Percentiles rank a stretch among this genome's conserved stretches.
These are phyloP conservation scores for Aspergillus sclerotialis DNA, from an alignment of 2,329 filamentous ascomycete genomes.

Conservation along the genomic window DNA sequence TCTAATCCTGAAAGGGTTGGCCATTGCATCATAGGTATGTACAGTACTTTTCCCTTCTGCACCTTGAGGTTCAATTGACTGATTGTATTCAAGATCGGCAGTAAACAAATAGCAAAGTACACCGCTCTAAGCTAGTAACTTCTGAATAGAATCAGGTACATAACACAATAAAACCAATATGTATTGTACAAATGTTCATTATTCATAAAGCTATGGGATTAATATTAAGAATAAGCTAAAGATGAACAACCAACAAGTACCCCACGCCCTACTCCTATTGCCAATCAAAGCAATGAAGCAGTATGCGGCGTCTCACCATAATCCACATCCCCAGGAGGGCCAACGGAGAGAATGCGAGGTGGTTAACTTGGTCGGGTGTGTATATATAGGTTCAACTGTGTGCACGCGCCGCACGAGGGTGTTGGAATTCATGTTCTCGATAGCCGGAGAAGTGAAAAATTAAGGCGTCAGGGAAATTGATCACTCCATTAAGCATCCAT, in stretches of 20 bases:
- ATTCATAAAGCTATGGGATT: constrained; percentile 17
- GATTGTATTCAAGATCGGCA: no score
- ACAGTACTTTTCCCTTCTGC: no score
- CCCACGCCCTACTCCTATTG: neutral
- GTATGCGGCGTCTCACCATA: neutral
- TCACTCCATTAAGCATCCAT: constrained; percentile 4
- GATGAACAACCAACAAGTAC: constrained; percentile 3
- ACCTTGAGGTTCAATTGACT: no score
- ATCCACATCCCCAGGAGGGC: neutral
- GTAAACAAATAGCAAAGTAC: no score
- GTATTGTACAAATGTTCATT: constrained; percentile 13
- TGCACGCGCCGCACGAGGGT: neutral
- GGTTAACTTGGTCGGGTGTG: no score
- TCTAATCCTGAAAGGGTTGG: no score
- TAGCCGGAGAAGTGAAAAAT: constrained; percentile 1
- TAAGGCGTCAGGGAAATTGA: neutral
- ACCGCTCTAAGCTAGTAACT: no score
- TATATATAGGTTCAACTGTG: neutral
- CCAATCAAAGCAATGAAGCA: neutral
- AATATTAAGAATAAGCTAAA: constrained; percentile 13
- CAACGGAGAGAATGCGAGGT: neutral
- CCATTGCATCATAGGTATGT: no score
- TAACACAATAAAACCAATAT: constrained; percentile 6
- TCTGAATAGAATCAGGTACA: no score
- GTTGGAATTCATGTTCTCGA: neutral